phyloP scores from a whole-genome alignment of 2,329 filamentous ascomycete genomes.

The Didymellaceae sp. region DNA sequence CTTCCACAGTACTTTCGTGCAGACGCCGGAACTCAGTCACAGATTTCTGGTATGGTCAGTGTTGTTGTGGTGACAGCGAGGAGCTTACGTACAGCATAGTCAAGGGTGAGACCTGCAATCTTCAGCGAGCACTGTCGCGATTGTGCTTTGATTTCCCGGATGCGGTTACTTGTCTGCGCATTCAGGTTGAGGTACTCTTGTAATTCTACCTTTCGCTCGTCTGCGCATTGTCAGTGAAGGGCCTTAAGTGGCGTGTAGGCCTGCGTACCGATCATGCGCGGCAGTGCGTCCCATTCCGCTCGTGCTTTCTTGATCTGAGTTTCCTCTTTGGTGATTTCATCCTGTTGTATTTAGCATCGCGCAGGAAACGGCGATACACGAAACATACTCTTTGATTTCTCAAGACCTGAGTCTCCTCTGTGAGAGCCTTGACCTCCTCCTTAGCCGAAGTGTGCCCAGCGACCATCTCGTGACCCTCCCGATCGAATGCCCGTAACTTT shows the following conservation, averaged over 20 bases:
- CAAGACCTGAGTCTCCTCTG: neutral
- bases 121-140: conserved; percentile 49
- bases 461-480: conserved; percentile 47
- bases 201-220: conserved; percentile 55
- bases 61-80: neutral
- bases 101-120: conserved; percentile 52
- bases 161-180: conserved; percentile 53
- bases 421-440: conserved; percentile 27
- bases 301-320: conserved; percentile 69
- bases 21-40: conserved; percentile 68
- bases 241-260: neutral
- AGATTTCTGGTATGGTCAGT: conserved; percentile 54
- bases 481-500: conserved; percentile 54
- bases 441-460: conserved; percentile 25
- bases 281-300: conserved; percentile 70
- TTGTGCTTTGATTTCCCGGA: conserved; percentile 57
- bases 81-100: conserved; percentile 59
- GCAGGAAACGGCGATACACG: neutral
- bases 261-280: conserved; percentile 70
- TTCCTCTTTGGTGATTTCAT: conserved; percentile 66
- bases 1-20: conserved; percentile 71
- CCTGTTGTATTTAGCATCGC: conserved; percentile 19
- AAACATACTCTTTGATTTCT: conserved; percentile 17
- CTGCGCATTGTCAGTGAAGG: conserved; percentile 41
- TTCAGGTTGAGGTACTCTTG: conserved; percentile 36